A percentile compares a stretch with the other conserved stretches of the same genome.
Conservation (phyloP, 176 grass and related monocot species). For the Neostapfia colusana region DNA sequence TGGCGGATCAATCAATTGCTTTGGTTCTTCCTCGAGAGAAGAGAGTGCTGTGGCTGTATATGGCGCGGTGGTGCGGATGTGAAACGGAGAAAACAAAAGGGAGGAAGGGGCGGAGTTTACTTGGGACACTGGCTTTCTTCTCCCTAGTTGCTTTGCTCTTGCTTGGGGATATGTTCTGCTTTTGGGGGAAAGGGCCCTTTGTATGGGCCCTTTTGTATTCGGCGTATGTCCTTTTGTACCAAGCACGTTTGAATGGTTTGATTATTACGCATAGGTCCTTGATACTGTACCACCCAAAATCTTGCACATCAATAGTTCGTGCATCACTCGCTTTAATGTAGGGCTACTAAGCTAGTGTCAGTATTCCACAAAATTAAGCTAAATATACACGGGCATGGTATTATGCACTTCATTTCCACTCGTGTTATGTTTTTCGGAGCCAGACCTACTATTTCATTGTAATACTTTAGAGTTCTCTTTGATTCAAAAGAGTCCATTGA, state of each 20-base stretch:
- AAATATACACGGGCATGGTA: neutral
- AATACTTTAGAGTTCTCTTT: neutral
- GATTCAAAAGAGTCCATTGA: neutral
- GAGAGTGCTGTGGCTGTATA: neutral
- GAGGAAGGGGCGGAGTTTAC: neutral
- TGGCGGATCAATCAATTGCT: neutral
- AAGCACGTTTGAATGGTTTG: neutral
- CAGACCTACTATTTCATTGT: too few relatives aligned
- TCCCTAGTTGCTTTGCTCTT: neutral
- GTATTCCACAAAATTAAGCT: neutral
- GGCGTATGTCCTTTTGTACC: slow-evolving; percentile 41
- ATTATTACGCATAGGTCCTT: slow-evolving; percentile 44
- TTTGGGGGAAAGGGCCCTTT: slow-evolving; percentile 38
- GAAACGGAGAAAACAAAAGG: slow-evolving; percentile 6
- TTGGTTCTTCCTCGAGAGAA: neutral
- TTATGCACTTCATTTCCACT: neutral
- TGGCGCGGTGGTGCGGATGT: neutral
- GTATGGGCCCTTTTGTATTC: slow-evolving; percentile 41
- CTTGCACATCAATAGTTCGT: neutral
- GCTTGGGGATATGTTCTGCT: slow-evolving; percentile 51
- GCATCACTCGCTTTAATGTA: neutral
- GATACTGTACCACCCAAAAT: neutral
- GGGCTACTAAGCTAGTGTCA: neutral
- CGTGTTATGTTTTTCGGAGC: too few relatives aligned
- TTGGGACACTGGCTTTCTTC: slow-evolving; percentile 37